A percentile compares a stretch with the other conserved stretches of the same genome.
These are phyloP conservation scores for Colletotrichum viniferum DNA, from an alignment of 2,329 filamentous ascomycete genomes.

Conservation along the genomic window DNA sequence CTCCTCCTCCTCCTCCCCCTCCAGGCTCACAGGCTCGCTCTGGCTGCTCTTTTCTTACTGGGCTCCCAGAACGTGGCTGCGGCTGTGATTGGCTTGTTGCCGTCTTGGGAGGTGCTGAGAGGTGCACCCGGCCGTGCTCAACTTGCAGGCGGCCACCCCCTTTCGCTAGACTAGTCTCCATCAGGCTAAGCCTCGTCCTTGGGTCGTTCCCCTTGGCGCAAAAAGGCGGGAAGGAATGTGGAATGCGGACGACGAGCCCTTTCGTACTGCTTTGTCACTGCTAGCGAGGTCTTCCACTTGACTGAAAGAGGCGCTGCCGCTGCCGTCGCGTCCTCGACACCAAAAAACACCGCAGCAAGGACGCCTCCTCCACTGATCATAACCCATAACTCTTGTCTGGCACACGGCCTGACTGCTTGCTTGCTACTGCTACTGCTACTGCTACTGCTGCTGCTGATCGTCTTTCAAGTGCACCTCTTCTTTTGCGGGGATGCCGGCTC, in stretches of 20 bases:
- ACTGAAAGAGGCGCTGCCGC: background rate
- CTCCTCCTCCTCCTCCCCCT: too few relatives aligned
- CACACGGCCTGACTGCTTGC: background rate
- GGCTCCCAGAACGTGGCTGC: background rate
- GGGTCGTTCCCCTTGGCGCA: constrained; percentile 1
- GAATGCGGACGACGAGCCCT: background rate
- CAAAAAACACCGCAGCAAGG: background rate
- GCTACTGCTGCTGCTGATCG: background rate
- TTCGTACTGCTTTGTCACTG: background rate
- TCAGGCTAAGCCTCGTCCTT: background rate
- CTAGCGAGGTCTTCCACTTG: background rate
- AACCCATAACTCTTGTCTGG: background rate
- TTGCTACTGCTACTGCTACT: background rate
- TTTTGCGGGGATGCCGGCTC: background rate
- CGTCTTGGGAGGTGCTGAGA: background rate
- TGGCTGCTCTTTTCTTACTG: background rate
- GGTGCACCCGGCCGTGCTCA: constrained; percentile 3
- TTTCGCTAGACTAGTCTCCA: background rate
- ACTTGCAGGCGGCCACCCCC: background rate
- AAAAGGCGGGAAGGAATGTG: constrained; percentile 11
- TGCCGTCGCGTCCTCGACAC: background rate
- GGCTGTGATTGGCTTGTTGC: background rate
- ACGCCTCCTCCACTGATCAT: background rate
- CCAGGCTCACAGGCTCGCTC: background rate
- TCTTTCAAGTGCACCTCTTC: background rate